Base-by-base conservation (phyloP, 192 early-diverging fungal genomes). In the Coemansia sp. region DNA sequence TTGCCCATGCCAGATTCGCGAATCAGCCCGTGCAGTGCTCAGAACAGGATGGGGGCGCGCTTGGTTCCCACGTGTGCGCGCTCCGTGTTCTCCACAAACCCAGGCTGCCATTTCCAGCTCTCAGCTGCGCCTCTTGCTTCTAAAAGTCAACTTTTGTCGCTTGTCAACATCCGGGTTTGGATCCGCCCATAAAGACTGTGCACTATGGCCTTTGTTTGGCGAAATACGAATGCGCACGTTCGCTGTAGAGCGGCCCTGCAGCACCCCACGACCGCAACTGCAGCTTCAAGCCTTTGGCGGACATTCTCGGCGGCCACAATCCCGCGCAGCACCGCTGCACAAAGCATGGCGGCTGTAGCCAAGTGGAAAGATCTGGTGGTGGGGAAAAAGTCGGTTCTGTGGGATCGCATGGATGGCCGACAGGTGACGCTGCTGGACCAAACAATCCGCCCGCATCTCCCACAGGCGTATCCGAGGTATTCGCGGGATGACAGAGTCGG, bases 331-430 rank as follows among this genome's bases (percentile, higher is more conserved):
- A n/a, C 8, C 9, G 21, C 14, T 1, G 19, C n/a, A 29, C 45
- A 55, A 24, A 2, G n/a, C n/a, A n/a, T 62, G 10, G 40, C 29
- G 14, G 23, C 35, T 2, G 45, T 71, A 10, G 38, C 27, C 30
- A 58, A 62, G n/a, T 77, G 74, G 74, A 58, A 28, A 31, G 58
- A 54, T 5, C 23, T 54, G 7, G 29, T 21, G 5, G 22, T 70
- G 12, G 61, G 52, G 2, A 56, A 54, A 30, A 47, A 54, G 32
- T 56, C 54, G 4, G 50, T 64, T 3, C 50, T 71, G 25, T 61
- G 64, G 61, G 74, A 71, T 52, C 69, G 68, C 49, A 77, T 77
- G 64, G 74, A 77, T 35, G 22, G 64, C 24, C 74, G 74, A 7
- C 74, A 71, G 61, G 29, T 66, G 23, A 62, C 74, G 10, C 43